Conservation (phyloP, 2,329 filamentous ascomycete species). For the Ceratocystis cubensis region DNA sequence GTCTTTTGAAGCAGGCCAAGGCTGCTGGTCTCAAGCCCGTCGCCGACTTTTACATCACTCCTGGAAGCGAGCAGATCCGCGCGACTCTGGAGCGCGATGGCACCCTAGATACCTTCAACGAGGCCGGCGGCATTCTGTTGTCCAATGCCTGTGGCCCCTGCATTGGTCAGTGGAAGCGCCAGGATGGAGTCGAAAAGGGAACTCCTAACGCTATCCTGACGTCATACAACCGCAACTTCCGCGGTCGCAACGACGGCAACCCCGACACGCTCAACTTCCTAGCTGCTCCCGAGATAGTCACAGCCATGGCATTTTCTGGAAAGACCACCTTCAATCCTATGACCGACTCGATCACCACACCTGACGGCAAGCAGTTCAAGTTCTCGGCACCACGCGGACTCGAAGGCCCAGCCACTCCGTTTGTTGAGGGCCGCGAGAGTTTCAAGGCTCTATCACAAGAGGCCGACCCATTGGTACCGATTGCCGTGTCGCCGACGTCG, state of each 20-base stretch:
- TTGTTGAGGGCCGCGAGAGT: slow-evolving; percentile 62
- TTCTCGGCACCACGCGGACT: slow-evolving; percentile 69
- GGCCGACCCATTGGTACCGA: slow-evolving; percentile 56
- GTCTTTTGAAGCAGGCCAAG: slow-evolving; percentile 80
- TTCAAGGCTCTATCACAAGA: slow-evolving; percentile 61
- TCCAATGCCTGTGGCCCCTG: slow-evolving; percentile 93
- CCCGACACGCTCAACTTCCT: slow-evolving; percentile 97
- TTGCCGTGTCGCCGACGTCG: slow-evolving; percentile 77
- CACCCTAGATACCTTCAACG: slow-evolving; percentile 72
- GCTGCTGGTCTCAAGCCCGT: slow-evolving; percentile 82
- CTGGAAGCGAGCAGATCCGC: slow-evolving; percentile 91
- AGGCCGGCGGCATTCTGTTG: slow-evolving; percentile 76
- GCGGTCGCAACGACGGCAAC: slow-evolving; percentile 93
- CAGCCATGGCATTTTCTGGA: slow-evolving; percentile 87
- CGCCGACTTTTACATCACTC: slow-evolving; percentile 89
- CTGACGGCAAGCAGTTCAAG: slow-evolving; percentile 68
- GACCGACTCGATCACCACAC: slow-evolving; percentile 69
- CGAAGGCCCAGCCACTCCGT: slow-evolving; percentile 50
- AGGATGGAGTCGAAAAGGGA: slow-evolving; percentile 72
- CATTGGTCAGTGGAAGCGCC: slow-evolving; percentile 90
- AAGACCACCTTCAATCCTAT: slow-evolving; percentile 92
- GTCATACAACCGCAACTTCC: slow-evolving; percentile 98
- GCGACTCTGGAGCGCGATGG: slow-evolving; percentile 84
- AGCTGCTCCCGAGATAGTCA: slow-evolving; percentile 90
- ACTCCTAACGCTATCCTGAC: slow-evolving; percentile 88